These are phyloP conservation scores for Claviceps sp. DNA, from an alignment of 2,329 filamentous ascomycete species.

Conservation along the genomic window DNA sequence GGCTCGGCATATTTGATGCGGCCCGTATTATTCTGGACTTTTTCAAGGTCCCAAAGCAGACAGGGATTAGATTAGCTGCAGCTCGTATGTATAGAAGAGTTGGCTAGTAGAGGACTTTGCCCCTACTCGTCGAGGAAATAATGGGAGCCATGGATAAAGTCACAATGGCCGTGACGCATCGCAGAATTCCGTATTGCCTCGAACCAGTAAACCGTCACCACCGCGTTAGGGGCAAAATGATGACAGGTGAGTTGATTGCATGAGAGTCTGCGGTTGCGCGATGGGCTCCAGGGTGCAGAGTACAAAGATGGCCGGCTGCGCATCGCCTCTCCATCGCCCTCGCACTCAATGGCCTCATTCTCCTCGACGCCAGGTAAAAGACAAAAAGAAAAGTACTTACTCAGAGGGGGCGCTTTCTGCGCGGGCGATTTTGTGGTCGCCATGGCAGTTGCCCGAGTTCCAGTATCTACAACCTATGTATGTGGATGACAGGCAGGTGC, in stretches of 20 bases:
- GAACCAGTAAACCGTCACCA: background rate
- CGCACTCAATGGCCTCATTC: background rate
- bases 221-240: background rate
- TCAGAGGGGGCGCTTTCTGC: conserved; percentile 5
- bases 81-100: background rate
- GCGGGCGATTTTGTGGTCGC: conserved; percentile 6
- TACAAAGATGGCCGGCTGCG: no score
- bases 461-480: background rate
- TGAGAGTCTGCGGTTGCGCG: no score
- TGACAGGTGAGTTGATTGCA: no score
- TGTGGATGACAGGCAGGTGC: background rate
- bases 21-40: conserved; percentile 17
- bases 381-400: conserved; percentile 2
- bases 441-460: background rate
- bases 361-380: background rate
- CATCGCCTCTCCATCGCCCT: background rate
- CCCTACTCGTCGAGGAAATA: no score
- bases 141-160: no score
- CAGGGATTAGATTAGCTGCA: background rate
- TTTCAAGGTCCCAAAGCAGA: background rate
- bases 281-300: no score
- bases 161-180: background rate
- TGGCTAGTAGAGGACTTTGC: background rate
- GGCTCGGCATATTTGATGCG: conserved; percentile 58
- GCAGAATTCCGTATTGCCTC: background rate